These are phyloP conservation scores for Microthyrium microscopicum DNA, from an alignment of 2,329 filamentous ascomycete species.

Conservation along the genomic window DNA sequence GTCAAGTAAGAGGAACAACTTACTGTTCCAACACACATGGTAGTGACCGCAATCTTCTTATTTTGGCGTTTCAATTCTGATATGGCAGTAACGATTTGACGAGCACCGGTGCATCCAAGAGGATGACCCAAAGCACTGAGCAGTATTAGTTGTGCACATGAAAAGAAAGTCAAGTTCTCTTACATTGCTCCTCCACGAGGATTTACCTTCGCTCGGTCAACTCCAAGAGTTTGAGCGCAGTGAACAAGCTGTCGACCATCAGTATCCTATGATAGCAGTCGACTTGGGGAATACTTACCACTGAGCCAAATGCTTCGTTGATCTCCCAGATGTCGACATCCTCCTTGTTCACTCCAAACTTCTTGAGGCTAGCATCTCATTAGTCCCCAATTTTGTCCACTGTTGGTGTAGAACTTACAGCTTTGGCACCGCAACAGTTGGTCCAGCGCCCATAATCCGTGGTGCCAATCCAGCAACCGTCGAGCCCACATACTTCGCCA, in stretches of 20 bases:
- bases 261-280: not conserved
- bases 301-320: constrained; percentile 90
- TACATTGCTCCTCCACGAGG: constrained; percentile 84
- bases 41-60: constrained; percentile 76
- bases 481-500: constrained; percentile 82
- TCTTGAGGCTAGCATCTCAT: too few species aligned
- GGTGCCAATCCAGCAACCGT: constrained; percentile 80
- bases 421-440: constrained; percentile 89
- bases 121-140: constrained; percentile 74
- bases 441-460: constrained; percentile 88
- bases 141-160: not conserved
- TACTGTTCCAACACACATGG: constrained; percentile 87
- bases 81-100: constrained; percentile 82
- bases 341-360: constrained; percentile 60
- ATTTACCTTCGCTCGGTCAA: constrained; percentile 80
- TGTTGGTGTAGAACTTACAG: too few species aligned
- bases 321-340: constrained; percentile 98
- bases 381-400: too few species aligned
- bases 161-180: not conserved
- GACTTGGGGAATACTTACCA: not conserved
- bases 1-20: not conserved
- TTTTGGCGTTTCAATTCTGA: constrained; percentile 76
- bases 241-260: constrained; percentile 1
- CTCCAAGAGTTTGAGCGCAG: constrained; percentile 55
- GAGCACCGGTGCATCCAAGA: constrained; percentile 80